A percentile compares a stretch with the other conserved stretches of the same genome.
Evolutionary conservation across 1,284 basidiomycete species (phyloP).

Genomic region (Puccinia hordei): DNA sequence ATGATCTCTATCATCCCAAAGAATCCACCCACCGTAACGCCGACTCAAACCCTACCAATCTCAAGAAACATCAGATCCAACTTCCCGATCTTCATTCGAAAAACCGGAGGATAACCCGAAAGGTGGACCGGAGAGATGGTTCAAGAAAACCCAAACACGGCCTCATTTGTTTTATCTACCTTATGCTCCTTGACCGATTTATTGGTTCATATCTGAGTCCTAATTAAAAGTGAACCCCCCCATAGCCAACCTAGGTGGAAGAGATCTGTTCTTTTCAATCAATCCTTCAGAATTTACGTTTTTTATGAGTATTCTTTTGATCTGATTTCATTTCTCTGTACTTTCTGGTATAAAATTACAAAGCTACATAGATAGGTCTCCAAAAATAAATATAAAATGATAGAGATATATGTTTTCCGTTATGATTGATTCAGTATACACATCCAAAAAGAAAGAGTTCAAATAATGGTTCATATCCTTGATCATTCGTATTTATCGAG

Average conservation of each 20-base stretch:
- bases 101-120: neutral
- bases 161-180: conserved; percentile 37
- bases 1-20: neutral
- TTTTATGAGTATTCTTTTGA: too few relatives aligned
- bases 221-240: neutral
- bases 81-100: neutral
- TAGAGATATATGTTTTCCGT: too few relatives aligned
- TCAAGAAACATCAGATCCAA: neutral
- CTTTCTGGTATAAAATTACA: too few relatives aligned
- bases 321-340: too few relatives aligned
- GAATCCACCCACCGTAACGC: neutral
- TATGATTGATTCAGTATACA: too few relatives aligned
- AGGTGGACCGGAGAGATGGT: conserved; percentile 43
- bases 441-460: too few relatives aligned
- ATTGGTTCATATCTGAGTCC: neutral
- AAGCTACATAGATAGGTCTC: too few relatives aligned
- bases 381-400: too few relatives aligned
- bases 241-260: neutral
- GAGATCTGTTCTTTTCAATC: too few relatives aligned
- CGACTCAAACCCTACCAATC: neutral
- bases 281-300: too few relatives aligned
- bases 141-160: conserved; percentile 28
- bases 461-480: too few relatives aligned
- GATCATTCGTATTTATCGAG: too few relatives aligned
- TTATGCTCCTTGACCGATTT: neutral